Base-by-base conservation (phyloP, 148 eudicot species). In the Persicaria maculosa region DNA sequence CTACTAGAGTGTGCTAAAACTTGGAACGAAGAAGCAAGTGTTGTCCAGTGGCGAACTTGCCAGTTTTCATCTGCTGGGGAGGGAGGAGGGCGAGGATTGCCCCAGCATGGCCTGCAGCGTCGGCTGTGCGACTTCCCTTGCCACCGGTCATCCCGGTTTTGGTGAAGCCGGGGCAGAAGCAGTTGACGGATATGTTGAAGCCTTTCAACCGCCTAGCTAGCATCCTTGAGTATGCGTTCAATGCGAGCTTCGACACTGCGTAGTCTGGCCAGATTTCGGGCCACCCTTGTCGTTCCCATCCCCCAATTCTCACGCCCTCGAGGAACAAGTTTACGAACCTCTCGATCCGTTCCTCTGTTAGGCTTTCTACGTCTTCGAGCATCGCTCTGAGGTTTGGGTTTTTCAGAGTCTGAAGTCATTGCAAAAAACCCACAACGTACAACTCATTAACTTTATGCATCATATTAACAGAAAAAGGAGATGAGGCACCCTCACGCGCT, bases 261-360 rank as follows among this genome's bases (percentile, higher is more conserved):
- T 95, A 95, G 50, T 92, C 98, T 0, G 98, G 90, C 98, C 98
- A 95, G 10, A 72, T 25, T 70, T 90, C 83, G 6, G 98, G 98
- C 98, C 98, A 95, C 0, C 97, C 96, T 72, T 83, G 80, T 8
- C 48, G 79, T 25, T 85, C 82, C 97, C 97, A 91, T 53, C 75
- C 76, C 48, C 96, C 93, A 6, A 50, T 78, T 74, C 80, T 87
- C 19, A 89, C 93, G 9, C 85, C 80, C 57, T 85, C 74, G 2
- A 92, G 81, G 74, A 95, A 95, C 44, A 85, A 17, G 4, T 50
- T 79, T 25, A 85, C 77, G 25, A 90, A 79, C 4, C 69, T 65
- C 1, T 90, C 88, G 6, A 95, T 84, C 44, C 76, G 70, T 4
- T 83, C 85, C 65, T 83, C 91, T 0, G 76, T 80, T 74, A 95